These are phyloP conservation scores for Acaromyces ingoldii DNA, from an alignment of 1,284 basidiomycete species.

Conservation along the genomic window DNA sequence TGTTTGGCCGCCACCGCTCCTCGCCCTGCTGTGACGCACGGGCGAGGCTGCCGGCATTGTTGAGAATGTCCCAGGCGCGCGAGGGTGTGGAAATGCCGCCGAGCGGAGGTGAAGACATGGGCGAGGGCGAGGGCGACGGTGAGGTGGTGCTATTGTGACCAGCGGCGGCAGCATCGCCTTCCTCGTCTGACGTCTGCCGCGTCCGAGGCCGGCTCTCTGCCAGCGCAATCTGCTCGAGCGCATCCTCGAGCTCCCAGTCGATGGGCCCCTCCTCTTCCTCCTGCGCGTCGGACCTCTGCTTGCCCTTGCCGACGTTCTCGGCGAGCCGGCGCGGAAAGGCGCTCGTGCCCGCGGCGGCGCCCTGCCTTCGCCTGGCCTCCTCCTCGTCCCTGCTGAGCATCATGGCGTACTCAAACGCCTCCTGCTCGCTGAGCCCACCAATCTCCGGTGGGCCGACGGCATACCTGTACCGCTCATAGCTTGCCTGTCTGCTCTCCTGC, in stretches of 20 bases:
- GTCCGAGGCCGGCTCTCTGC: slow-evolving; percentile 14
- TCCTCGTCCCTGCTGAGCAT: slow-evolving; percentile 81
- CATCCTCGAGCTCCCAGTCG: slow-evolving; percentile 33
- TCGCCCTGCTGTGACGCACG: slow-evolving; percentile 4
- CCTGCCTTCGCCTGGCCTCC: no score
- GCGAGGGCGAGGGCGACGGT: slow-evolving; percentile 16
- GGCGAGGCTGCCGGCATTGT: slow-evolving; percentile 16
- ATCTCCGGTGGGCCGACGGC: slow-evolving; percentile 58
- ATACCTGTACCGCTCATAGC: slow-evolving; percentile 53
- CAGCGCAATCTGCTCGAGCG: slow-evolving; percentile 32
- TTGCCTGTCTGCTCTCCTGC: slow-evolving; percentile 64
- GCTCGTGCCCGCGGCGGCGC: no score
- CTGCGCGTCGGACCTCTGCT: slow-evolving; percentile 6
- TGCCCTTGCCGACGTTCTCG: slow-evolving; percentile 11
- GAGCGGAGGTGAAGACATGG: slow-evolving; percentile 23
- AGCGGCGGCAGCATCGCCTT: slow-evolving; percentile 6
- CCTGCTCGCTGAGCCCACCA: slow-evolving; percentile 67
- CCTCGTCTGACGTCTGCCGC: slow-evolving; percentile 4
- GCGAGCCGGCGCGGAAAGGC: no score
- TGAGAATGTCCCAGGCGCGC: slow-evolving; percentile 45
- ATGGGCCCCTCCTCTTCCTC: no score
- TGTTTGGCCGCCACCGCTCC: slow-evolving; percentile 22
- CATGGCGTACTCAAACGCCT: slow-evolving; percentile 73
- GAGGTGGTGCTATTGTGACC: slow-evolving; percentile 6
- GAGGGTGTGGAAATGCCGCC: slow-evolving; percentile 16